Evolutionary conservation across 139 green algal genomes (phyloP).

Genomic region (Pycnococcus provasolii): DNA sequence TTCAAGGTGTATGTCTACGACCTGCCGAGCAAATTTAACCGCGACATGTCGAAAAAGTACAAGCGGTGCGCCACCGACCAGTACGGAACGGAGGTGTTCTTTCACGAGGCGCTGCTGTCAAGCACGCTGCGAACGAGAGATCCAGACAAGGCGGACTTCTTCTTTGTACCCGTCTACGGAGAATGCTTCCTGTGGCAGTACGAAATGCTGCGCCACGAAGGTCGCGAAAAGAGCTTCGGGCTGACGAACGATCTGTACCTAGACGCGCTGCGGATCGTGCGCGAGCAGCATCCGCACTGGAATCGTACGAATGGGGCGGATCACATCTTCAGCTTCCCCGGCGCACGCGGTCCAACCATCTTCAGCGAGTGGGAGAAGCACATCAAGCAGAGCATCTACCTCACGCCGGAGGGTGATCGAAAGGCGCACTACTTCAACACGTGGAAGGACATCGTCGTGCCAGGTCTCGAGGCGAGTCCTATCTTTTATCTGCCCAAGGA

Average conservation of each 20-base stretch:
- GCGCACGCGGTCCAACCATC: conserved; percentile 27
- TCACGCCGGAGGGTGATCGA: conserved; percentile 35
- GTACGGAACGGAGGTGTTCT: conserved; percentile 25
- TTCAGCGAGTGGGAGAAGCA: conserved; percentile 33
- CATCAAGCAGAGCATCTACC: conserved; percentile 27
- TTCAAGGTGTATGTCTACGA: conserved; percentile 17
- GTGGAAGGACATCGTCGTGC: conserved; percentile 38
- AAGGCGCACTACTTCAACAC: conserved; percentile 34
- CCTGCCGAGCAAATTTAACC: conserved; percentile 17
- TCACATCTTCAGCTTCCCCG: conserved; percentile 33
- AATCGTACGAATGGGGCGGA: conserved; percentile 30
- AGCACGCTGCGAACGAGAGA: too few species aligned
- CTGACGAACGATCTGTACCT: conserved; percentile 28
- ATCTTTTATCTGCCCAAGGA: conserved; percentile 12
- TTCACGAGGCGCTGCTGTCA: conserved; percentile 17
- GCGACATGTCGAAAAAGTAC: conserved; percentile 21
- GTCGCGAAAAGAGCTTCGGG: conserved; percentile 13
- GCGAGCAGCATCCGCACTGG: conserved; percentile 24
- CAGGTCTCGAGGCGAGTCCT: conserved; percentile 20
- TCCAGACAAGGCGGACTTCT: conserved; percentile 29
- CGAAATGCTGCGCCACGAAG: conserved; percentile 27
- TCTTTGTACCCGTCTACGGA: conserved; percentile 36
- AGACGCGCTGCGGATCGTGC: conserved; percentile 28
- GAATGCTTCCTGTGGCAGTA: conserved; percentile 34
- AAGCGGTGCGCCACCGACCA: conserved; percentile 20